These are phyloP conservation scores for Gilbertella persicaria DNA, from an alignment of 371 early-diverging fungal genomes.

Conservation along the genomic window DNA sequence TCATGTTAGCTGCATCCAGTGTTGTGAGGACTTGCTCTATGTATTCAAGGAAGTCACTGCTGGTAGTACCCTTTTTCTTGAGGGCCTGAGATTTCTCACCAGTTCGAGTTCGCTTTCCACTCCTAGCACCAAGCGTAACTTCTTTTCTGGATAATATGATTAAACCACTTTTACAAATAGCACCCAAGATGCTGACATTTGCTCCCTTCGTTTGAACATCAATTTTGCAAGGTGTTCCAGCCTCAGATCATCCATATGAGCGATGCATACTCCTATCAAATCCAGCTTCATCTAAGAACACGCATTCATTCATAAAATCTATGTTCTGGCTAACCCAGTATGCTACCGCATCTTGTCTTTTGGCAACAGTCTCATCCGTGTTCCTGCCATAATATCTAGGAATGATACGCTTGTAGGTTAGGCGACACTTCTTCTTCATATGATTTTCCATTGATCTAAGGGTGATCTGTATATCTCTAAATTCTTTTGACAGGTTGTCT, in stretches of 20 bases:
- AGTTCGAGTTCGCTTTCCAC: constrained; percentile 13
- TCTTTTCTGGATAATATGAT: constrained; percentile 18
- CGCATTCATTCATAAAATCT: constrained; percentile 25
- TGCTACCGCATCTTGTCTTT: constrained; percentile 24
- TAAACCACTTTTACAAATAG: constrained; percentile 11
- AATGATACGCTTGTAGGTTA: constrained; percentile 24
- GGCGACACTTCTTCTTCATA: constrained; percentile 20
- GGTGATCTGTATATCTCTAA: constrained; percentile 23
- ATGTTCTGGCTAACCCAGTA: constrained; percentile 24
- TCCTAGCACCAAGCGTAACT: constrained; percentile 4
- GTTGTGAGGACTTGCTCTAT: no score
- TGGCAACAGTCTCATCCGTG: constrained; percentile 18
- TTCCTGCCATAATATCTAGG: constrained; percentile 22
- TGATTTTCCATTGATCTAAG: constrained; percentile 21
- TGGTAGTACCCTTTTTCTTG: constrained; percentile 15
- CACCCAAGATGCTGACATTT: constrained; percentile 13
- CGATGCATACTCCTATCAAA: constrained; percentile 20
- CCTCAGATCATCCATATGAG: constrained; percentile 19
- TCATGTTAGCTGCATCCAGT: no score
- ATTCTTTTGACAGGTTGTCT: constrained; percentile 22
- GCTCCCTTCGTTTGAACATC: constrained; percentile 16
- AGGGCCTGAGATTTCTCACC: constrained; percentile 7
- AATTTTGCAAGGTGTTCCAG: constrained; percentile 19
- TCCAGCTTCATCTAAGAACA: constrained; percentile 21
- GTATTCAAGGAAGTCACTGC: no score